Base-by-base conservation (phyloP, 1,139 yeast genomes). In the Candida freyschussii region DNA sequence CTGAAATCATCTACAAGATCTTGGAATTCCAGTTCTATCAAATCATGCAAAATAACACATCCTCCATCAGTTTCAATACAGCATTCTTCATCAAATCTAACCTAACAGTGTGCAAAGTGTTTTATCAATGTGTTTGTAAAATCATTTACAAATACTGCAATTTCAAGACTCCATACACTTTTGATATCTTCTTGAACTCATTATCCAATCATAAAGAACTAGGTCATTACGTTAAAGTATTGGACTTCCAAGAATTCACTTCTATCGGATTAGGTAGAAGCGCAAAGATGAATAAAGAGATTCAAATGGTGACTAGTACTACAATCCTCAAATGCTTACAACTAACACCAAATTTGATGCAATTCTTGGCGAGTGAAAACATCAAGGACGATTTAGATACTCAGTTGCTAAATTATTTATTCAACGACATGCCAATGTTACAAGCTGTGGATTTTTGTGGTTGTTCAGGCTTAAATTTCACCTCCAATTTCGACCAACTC, bases 221-320 rank as follows among this genome's bases (percentile, higher is more conserved):
- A 26, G 87, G 95, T 7, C 68, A 70, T 38, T 74, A 75, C 47
- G 91, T 84, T 17, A 77, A 79, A 48, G 78, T 80, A 39, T 70
- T 87, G 50, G 96, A 87, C 60, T 87, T 87, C 52, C 84, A 83
- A 52, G 91, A 85, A 43, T 82, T 87, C 55, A 86, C 96, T 0
- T 81, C 93, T 2, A 80, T 89, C 32, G 96, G 96, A 0, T 66
- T 87, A 32, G 96, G 96, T 4, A 67, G 96, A 43, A 83, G 96
- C 0, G 85, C 85, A 7, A 72, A 82, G 46, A 86, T 86, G 95
- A 87, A 84, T 59, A 79, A 76, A 56, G 94, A 84, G 57, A 87
- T 87, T 46, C 94, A 86, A 57, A 84, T 86, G 84, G 86, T 87
- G 26, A 87, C 96, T 1, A 67, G 80, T 28, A 61, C 66, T 18